Evolutionary conservation across 495 filamentous ascomycete genomes (phyloP).

Genomic region (Xylaria scruposa): DNA sequence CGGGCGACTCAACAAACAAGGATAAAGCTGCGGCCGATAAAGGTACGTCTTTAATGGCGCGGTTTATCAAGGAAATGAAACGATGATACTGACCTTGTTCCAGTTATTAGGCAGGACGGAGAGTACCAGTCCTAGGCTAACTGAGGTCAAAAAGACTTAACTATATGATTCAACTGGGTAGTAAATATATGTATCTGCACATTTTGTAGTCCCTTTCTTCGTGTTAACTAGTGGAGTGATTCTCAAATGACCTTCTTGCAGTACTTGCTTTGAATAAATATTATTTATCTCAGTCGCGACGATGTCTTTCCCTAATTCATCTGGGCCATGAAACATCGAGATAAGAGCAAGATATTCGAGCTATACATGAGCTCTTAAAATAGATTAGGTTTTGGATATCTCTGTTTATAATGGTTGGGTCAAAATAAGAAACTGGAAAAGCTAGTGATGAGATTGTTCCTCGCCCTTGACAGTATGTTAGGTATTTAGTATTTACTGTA

Average conservation of each 20-base stretch:
- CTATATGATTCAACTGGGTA: background rate
- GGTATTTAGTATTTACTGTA: background rate
- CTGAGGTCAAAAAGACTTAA: background rate
- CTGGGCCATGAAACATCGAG: background rate
- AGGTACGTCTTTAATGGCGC: background rate
- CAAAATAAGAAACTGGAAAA: background rate
- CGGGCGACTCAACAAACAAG: background rate
- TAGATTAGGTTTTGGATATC: background rate
- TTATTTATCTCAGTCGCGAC: background rate
- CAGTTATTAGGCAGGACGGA: background rate
- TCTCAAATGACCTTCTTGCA: background rate
- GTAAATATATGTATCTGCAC: background rate
- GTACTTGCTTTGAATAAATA: background rate
- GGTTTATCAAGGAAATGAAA: background rate
- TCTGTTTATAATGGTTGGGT: background rate
- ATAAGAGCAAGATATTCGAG: background rate
- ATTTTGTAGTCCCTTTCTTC: background rate
- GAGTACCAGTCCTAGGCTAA: background rate
- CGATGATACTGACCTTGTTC: background rate
- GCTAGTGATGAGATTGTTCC: background rate
- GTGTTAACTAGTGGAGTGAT: background rate
- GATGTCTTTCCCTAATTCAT: background rate
- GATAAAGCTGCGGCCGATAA: background rate
- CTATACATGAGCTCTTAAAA: background rate
- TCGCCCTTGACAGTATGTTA: background rate